Conservation (phyloP, 2,329 filamentous ascomycete species). For the Cercospora brassicicola region DNA sequence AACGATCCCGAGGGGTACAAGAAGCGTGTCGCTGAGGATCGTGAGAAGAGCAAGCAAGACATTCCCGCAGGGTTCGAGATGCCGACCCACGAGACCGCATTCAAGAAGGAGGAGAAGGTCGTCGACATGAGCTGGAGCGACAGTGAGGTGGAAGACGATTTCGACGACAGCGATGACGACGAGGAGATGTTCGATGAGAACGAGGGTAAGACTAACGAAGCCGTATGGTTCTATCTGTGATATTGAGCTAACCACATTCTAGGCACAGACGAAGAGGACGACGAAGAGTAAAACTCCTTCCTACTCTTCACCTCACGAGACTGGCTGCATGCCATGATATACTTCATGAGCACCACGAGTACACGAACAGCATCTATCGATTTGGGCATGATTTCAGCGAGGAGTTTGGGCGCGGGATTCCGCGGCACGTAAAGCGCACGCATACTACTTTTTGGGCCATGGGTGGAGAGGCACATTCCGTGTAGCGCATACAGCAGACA, state of each 20-base stretch:
- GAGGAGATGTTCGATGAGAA: slow-evolving; percentile 58
- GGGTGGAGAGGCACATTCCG: neutral
- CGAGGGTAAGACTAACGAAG: slow-evolving; percentile 52
- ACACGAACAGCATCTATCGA: slow-evolving; percentile 14
- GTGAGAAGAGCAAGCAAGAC: slow-evolving; percentile 72
- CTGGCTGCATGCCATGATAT: neutral
- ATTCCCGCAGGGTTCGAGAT: slow-evolving; percentile 78
- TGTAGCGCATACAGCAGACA: slow-evolving; percentile 1
- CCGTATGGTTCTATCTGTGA: slow-evolving; percentile 44
- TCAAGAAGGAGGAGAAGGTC: slow-evolving; percentile 53
- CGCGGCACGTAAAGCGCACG: slow-evolving; percentile 9
- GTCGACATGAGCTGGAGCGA: slow-evolving; percentile 74
- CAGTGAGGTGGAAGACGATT: slow-evolving; percentile 63
- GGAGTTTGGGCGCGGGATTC: slow-evolving; percentile 19
- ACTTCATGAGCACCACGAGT: neutral
- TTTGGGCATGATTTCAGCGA: slow-evolving; percentile 20
- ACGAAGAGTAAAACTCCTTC: slow-evolving; percentile 12
- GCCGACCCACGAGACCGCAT: slow-evolving; percentile 70
- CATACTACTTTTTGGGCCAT: neutral
- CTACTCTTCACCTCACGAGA: neutral
- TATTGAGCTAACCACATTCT: neutral
- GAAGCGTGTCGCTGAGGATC: slow-evolving; percentile 65
- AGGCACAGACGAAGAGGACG: slow-evolving; percentile 22
- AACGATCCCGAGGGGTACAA: slow-evolving; percentile 71
- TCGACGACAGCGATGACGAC: slow-evolving; percentile 68